Evolutionary conservation across 2,329 filamentous ascomycete species (phyloP), one percentile per base, ranked within the genome.

Genomic region (Ascochyta rabiei): DNA sequence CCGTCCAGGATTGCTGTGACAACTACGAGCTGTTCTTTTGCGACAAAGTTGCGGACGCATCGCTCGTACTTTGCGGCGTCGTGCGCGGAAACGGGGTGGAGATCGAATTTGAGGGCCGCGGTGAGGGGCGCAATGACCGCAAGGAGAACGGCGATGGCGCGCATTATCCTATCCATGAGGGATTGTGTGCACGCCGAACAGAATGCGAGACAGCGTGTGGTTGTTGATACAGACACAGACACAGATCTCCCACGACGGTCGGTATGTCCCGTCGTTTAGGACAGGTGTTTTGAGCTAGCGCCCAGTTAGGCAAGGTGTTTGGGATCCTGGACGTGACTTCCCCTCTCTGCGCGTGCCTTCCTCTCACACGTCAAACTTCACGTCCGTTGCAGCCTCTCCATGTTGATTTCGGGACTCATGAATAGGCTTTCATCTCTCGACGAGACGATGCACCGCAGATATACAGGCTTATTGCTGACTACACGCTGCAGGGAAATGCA

Each of bases 41-140:
- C 84, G 63, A 97, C 93, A 76, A 97, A 99, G 81, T 99, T 99
- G 75, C 93, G 87, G 76, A 99, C 90, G 81, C 95, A 99, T 80
- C 93, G 86, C 79, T 93, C 89, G 72, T 88, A 85, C 70, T 83
- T 86, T 40, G 76, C 76, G 59, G 81, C 81, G 68, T 88, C 86
- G 75, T 84, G 82, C 58, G 84, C 81, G 47, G 80, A 77, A 62
- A 87, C 84, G 39, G 92, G 91, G 68, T 85, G 79, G 58, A 99
- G 86, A 71, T 99, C 95, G 83, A 99, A 97, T 81, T 96, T 97
- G 70, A 99, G 86, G 56, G 92, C 92, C 35, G 79, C 78, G 35
- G 80, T 64, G 58, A 80, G 70, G 19, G 79, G 79, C 16, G 77
- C 63, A n/a, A 80, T 62, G 26, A 78, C 69, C 40, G 79, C 60